Base-by-base conservation (phyloP, 257 asterid genomes). In the Schizonepeta tenuifolia region DNA sequence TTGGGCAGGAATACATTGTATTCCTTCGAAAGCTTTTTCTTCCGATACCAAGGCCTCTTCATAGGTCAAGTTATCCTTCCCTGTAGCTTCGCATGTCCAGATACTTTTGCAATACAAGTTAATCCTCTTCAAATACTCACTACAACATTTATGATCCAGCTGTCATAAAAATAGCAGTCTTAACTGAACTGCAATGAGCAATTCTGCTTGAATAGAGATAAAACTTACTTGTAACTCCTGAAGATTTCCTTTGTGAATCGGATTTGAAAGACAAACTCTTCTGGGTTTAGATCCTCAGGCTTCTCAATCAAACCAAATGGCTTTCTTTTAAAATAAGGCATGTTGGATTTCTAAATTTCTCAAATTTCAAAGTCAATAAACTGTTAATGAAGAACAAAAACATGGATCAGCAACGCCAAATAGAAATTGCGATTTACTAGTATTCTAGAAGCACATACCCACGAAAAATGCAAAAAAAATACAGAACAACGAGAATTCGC, bases 31-130 rank as follows among this genome's bases (percentile, higher is more conserved):
- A 44, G 93, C 96, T 38, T 77, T 82, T 63, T 81, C 90, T 85
- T 92, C 99, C 1, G 96, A 95, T 69, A 50, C 80, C 93, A 92
- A 70, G 58, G 99, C 97, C 83, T 95, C 98, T 79, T 92, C 99
- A 71, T 90, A 95, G 33, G 98, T 92, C 84, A 95, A 78, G 71
- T 83, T 85, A 75, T 73, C 78, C 89, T 86, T 95, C 79, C 98
- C 98, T 13, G 98, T 88, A 69, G 84, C 90, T 83, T 90, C 87
- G 88, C 98, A 95, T 7, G 95, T 87, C 99, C 99, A 95, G 43
- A 87, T 78, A 78, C 88, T 83, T 75, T 78, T 82, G 11, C 91
- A 88, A 70, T 95, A 95, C 36, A 95, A 76, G 74, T 90, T 87
- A 59, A 83, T 83, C 84, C 97, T 87, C 81, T 78, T 81, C 87